phyloP scores from a whole-genome alignment of 768 basidiomycete genomes.

The Podaxis sp. region DNA sequence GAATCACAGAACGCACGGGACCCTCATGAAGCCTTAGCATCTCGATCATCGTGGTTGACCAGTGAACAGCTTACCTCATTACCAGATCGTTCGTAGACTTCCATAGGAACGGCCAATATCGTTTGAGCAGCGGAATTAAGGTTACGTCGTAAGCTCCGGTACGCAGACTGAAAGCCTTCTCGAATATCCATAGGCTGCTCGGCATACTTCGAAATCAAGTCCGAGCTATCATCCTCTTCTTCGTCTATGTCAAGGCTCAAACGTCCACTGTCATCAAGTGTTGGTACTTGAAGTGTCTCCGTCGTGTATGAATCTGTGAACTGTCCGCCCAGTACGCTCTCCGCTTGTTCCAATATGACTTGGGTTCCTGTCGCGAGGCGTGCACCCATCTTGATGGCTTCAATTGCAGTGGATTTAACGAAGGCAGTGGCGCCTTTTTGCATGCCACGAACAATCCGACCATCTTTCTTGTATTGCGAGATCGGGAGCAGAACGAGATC shows the following conservation, averaged over 20 bases:
- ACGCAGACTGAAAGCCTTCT: slow-evolving; percentile 92
- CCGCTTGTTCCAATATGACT: slow-evolving; percentile 94
- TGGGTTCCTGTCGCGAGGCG: slow-evolving; percentile 95
- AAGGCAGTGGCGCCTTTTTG: slow-evolving; percentile 95
- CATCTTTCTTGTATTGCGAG: slow-evolving; percentile 97
- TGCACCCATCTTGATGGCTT: slow-evolving; percentile 93
- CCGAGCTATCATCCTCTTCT: slow-evolving; percentile 43
- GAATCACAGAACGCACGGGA: slow-evolving; percentile 88
- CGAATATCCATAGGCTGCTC: slow-evolving; percentile 81
- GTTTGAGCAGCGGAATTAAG: slow-evolving; percentile 95
- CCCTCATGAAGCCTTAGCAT: slow-evolving; percentile 51
- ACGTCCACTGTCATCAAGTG: slow-evolving; percentile 30
- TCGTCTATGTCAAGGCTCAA: slow-evolving; percentile 28
- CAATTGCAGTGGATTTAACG: slow-evolving; percentile 90
- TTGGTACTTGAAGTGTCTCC: slow-evolving; percentile 57
- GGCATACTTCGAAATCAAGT: slow-evolving; percentile 85
- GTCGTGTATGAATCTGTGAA: slow-evolving; percentile 64
- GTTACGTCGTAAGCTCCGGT: slow-evolving; percentile 82
- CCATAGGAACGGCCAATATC: slow-evolving; percentile 98
- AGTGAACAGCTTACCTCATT: slow-evolving; percentile 64
- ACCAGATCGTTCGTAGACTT: slow-evolving; percentile 93
- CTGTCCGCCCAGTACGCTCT: slow-evolving; percentile 82
- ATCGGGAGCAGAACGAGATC: slow-evolving; percentile 95
- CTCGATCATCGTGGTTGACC: background rate
- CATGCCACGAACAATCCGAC: slow-evolving; percentile 85